phyloP scores from a whole-genome alignment of 805 yeast species.

The Starmerella bombi region DNA sequence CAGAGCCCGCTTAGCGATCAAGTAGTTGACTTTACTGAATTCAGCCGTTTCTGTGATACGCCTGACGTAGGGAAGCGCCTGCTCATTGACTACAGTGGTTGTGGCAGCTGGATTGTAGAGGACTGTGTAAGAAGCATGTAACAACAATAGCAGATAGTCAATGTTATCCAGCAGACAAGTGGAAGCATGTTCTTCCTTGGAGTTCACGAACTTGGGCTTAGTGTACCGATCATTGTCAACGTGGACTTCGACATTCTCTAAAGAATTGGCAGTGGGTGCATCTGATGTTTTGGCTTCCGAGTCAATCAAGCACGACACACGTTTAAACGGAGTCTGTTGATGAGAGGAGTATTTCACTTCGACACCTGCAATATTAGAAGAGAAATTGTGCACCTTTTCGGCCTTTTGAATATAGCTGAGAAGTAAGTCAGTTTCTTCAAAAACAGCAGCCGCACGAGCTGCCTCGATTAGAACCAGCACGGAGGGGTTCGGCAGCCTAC shows the following conservation, averaged over 20 bases:
- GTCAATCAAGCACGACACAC: slow-evolving; percentile 4
- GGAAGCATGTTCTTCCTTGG: neutral
- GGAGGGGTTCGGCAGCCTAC: slow-evolving; percentile 27
- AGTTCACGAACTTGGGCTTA: slow-evolving; percentile 1
- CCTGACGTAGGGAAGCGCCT: slow-evolving; percentile 59
- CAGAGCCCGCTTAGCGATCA: slow-evolving; percentile 62
- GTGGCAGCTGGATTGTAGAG: slow-evolving; percentile 56
- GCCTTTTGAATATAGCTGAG: slow-evolving; percentile 19
- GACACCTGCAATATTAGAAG: slow-evolving; percentile 2
- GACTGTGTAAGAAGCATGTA: slow-evolving; percentile 49
- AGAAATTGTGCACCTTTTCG: slow-evolving; percentile 1
- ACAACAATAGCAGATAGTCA: slow-evolving; percentile 61
- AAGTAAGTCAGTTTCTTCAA: slow-evolving; percentile 25
- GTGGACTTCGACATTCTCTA: slow-evolving; percentile 4
- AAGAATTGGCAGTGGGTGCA: neutral
- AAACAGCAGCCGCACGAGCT: slow-evolving; percentile 36
- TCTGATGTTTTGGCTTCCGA: neutral
- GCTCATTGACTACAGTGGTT: slow-evolving; percentile 64
- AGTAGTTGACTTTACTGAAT: slow-evolving; percentile 46
- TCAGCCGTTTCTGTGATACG: slow-evolving; percentile 48
- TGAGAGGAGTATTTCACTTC: slow-evolving; percentile 4
- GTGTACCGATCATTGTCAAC: slow-evolving; percentile 4
- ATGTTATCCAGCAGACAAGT: slow-evolving; percentile 29
- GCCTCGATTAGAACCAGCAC: slow-evolving; percentile 49
- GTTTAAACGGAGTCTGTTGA: slow-evolving; percentile 2